Base-by-base conservation (phyloP, 192 early-diverging fungal species). In the Geranomyces michiganensis region DNA sequence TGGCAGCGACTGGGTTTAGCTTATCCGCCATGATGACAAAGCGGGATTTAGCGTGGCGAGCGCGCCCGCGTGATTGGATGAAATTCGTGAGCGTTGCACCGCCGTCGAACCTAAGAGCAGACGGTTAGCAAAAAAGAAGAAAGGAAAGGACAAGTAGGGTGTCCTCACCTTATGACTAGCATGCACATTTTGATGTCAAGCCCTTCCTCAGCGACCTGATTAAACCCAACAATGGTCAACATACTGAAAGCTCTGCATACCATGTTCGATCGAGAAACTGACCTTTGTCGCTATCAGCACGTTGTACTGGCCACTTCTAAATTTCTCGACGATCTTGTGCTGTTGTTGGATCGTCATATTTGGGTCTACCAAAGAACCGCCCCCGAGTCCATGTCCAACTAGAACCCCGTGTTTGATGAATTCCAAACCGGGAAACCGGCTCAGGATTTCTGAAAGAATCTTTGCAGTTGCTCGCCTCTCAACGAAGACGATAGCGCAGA, bases 151-250 rank as follows among this genome's bases (percentile, higher is more conserved):
- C n/a, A n/a, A n/a, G n/a, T n/a, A n/a, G n/a, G n/a, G n/a, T n/a
- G n/a, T n/a, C 10, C 36, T 7, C 10, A 41, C 21, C 62, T 81
- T 29, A 95, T 86, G 19, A 96, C 93, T 43, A 94, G 64, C 48
- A 93, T 96, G 79, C 94, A 98, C 0, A 92, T 90, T 72, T 92
- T 90, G 55, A 98, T 93, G 75, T 98, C 96, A 1, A 98, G 79
- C 15, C 96, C 94, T 76, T 98, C 96, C 72, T 96, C 96, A 15
- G 93, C 96, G n/a, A 98, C 96, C 79, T 89, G 87, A 14, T 24
- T 24, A 27, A n/a, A n/a, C n/a, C n/a, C n/a, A 47, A 12, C 12
- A 47, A 47, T 47, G 13, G 27, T 59, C 13, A 17, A 24, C 12
- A 17, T 24, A 27, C 10, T 19, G 27, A 17, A 31, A 32, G 2